Base-by-base conservation (phyloP, 768 basidiomycete species). In the Podaxis pistillaris region DNA sequence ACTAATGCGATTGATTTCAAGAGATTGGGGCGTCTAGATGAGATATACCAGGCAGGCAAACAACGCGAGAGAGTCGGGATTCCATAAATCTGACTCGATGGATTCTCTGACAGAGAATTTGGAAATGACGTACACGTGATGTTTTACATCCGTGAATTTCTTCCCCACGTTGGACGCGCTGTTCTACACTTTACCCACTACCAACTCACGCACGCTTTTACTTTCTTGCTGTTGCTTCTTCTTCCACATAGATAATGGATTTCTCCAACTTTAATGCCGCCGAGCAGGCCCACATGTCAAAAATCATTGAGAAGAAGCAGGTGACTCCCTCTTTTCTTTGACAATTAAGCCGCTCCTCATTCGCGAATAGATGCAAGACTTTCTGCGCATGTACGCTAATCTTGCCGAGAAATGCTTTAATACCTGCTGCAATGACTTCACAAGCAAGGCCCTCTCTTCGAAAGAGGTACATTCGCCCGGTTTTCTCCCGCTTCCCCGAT, bases 371-470 rank as follows among this genome's bases (percentile, higher is more conserved):
- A 96, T 99, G 95, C 93, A 96, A 83, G 96, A 98, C 80, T 98
- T 99, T 71, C 81, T 99, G 81, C 85, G 83, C 71, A 89, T 98
- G 76, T 98, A 99, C 77, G 91, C 94, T 24, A 90, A 88, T 71
- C 84, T 99, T 60, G 94, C 96, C 36, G 96, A 98, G 74, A 88
- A 93, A 68, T 99, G 96, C 75, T 99, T 99, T 84, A 94, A 82
- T 69, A 82, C 92, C 13, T 99, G 96, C 74, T 90, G 90, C 70
- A 96, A 96, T 73, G 96, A 99, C 73, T 98, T 99, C 70, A 98
- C 96, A 26, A 92, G 90, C 81, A 97, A 94, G 77, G 87, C 94
- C 0, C 79, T 99, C 62, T 92, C 90, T 11, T 88, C 89, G 33
- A 97, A 97, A 82, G 96, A 98, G 88, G 96, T 91, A 40, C 56